Conservation (phyloP, 1,284 basidiomycete genomes). For the Xerocomus cyaneibrunnescens region DNA sequence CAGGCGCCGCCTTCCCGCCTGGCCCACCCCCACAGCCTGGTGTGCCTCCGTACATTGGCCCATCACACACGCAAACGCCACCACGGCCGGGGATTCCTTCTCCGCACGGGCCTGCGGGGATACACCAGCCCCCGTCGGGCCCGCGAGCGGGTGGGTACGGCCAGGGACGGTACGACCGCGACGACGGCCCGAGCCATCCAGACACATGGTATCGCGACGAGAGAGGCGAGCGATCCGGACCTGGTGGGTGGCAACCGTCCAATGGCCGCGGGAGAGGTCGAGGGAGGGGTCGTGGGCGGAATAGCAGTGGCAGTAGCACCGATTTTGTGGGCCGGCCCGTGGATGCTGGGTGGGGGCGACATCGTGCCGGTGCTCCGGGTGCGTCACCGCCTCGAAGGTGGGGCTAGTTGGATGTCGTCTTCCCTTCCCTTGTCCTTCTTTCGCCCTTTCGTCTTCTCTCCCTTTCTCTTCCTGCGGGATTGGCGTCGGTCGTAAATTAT, state of each 20-base stretch:
- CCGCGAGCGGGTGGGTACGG: slow-evolving; percentile 20
- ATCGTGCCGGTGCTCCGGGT: slow-evolving; percentile 19
- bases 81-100: slow-evolving; percentile 22
- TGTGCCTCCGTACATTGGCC: slow-evolving; percentile 17
- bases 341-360: slow-evolving; percentile 60
- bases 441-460: neutral
- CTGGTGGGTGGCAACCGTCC: slow-evolving; percentile 20
- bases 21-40: slow-evolving; percentile 6
- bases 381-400: slow-evolving; percentile 32
- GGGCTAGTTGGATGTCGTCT: slow-evolving; percentile 10
- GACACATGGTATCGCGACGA: slow-evolving; percentile 31
- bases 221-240: slow-evolving; percentile 23
- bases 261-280: slow-evolving; percentile 38
- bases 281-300: slow-evolving; percentile 35
- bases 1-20: slow-evolving; percentile 13
- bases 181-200: slow-evolving; percentile 15
- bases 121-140: slow-evolving; percentile 25
- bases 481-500: slow-evolving; percentile 26
- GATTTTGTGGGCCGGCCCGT: slow-evolving; percentile 41
- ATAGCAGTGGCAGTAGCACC: slow-evolving; percentile 27
- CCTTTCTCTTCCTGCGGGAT: neutral
- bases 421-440: neutral
- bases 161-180: slow-evolving; percentile 31
- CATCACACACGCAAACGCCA: slow-evolving; percentile 19
- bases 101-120: slow-evolving; percentile 10